Evolutionary conservation across 768 basidiomycete genomes (phyloP).

Genomic region (Mycena crocata): DNA sequence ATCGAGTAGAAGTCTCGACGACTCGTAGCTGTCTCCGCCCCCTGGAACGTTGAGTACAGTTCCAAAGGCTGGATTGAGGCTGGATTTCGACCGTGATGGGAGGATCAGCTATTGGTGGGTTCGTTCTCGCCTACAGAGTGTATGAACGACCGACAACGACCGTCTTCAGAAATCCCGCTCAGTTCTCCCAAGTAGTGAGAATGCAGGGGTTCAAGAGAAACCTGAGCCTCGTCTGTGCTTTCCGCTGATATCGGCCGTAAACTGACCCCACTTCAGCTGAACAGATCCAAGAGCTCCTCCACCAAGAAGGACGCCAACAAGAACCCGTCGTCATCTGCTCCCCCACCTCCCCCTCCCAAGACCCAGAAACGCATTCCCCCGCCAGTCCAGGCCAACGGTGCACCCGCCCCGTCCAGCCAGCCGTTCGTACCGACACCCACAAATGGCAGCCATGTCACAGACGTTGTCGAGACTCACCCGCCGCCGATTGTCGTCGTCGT

Average conservation of each 20-base stretch:
- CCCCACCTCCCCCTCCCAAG: conserved; percentile 74
- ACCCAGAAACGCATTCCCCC: conserved; percentile 73
- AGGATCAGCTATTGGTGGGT: too few relatives aligned
- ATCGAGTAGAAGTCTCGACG: too few relatives aligned
- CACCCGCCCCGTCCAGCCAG: conserved; percentile 43
- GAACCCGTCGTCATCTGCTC: conserved; percentile 50
- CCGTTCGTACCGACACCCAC: conserved; percentile 49
- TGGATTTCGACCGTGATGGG: too few relatives aligned
- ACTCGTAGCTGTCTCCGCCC: too few relatives aligned
- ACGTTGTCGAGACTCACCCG: conserved; percentile 58
- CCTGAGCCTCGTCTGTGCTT: conserved; percentile 61
- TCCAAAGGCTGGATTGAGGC: too few relatives aligned
- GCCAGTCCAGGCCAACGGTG: conserved; percentile 57
- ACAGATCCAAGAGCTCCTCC: conserved; percentile 77
- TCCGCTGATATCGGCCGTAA: conserved; percentile 36
- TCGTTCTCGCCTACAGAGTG: too few relatives aligned
- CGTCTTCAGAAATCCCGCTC: too few relatives aligned
- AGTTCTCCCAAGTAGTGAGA: too few relatives aligned
- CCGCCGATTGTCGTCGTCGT: conserved; percentile 93
- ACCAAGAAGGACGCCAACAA: conserved; percentile 77
- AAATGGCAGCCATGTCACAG: conserved; percentile 70
- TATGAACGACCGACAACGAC: too few relatives aligned
- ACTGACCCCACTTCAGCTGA: conserved; percentile 58
- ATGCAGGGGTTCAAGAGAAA: conserved; percentile 93
- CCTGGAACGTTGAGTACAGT: too few relatives aligned